A percentile compares a stretch with the other conserved stretches of the same genome.
These are phyloP conservation scores for Ceratocystis destructans DNA, from an alignment of 2,329 filamentous ascomycete genomes.

Conservation along the genomic window DNA sequence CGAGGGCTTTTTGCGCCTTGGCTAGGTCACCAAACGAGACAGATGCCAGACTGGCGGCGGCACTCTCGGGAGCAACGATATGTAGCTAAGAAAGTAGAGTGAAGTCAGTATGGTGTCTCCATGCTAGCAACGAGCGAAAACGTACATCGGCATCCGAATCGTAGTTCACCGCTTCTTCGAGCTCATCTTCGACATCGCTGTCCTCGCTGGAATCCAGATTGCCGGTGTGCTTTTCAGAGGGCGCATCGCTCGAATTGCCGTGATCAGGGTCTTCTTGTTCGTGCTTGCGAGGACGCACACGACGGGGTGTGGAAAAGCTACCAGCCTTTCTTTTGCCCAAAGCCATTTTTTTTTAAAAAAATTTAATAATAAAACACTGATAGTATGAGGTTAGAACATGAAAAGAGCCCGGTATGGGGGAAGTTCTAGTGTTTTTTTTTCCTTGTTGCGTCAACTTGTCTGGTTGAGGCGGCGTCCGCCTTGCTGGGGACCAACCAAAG, in stretches of 20 bases:
- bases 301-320: slow-evolving; percentile 28
- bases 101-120: background rate
- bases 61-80: background rate
- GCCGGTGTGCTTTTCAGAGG: slow-evolving; percentile 23
- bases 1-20: slow-evolving; percentile 63
- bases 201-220: slow-evolving; percentile 24
- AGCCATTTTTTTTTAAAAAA: slow-evolving; percentile 26
- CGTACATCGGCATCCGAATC: slow-evolving; percentile 18
- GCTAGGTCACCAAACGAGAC: slow-evolving; percentile 86
- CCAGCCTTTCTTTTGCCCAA: slow-evolving; percentile 32
- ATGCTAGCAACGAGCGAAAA: background rate
- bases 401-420: background rate
- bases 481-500: background rate
- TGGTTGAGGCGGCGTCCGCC: too few species aligned
- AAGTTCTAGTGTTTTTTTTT: background rate
- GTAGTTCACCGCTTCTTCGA: slow-evolving; percentile 21
- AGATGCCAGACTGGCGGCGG: slow-evolving; percentile 31
- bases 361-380: background rate
- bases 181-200: slow-evolving; percentile 25
- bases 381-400: too few species aligned
- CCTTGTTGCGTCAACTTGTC: too few species aligned
- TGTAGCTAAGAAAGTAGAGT: slow-evolving; percentile 4
- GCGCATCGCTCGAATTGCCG: slow-evolving; percentile 25
- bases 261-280: slow-evolving; percentile 34
- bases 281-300: slow-evolving; percentile 31